These are phyloP conservation scores for Jackrogersella multiformis DNA, from an alignment of 495 filamentous ascomycete genomes.

Conservation along the genomic window DNA sequence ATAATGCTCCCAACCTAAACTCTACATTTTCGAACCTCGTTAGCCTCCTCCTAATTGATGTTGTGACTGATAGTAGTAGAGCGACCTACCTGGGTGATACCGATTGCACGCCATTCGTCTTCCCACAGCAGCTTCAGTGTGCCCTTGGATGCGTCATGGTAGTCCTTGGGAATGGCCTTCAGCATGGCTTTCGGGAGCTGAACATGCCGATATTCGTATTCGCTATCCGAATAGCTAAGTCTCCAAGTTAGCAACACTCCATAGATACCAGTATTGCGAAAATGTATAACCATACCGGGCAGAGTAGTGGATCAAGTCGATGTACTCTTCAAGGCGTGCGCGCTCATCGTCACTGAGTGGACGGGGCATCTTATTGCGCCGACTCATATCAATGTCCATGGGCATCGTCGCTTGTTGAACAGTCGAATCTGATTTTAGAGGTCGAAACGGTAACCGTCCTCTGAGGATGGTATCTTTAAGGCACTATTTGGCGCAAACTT, in stretches of 20 bases:
- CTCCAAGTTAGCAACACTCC: conserved; percentile 24
- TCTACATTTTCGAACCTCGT: conserved; percentile 61
- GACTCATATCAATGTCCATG: conserved; percentile 79
- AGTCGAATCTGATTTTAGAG: not conserved
- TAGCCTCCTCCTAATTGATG: conserved; percentile 21
- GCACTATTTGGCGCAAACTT: not conserved
- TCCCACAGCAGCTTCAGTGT: conserved; percentile 97
- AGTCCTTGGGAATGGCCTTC: conserved; percentile 94
- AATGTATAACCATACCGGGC: conserved; percentile 69
- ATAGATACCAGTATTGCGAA: not conserved
- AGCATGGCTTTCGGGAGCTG: conserved; percentile 98
- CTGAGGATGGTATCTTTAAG: not conserved
- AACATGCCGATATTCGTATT: conserved; percentile 94
- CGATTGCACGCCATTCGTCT: conserved; percentile 95
- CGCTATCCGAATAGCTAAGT: conserved; percentile 81
- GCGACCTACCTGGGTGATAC: conserved; percentile 85
- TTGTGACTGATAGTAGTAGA: not conserved
- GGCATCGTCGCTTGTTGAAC: conserved; percentile 35
- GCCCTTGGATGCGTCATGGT: conserved; percentile 88
- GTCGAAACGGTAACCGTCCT: not conserved
- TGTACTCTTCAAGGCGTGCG: conserved; percentile 85
- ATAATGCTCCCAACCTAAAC: conserved; percentile 98
- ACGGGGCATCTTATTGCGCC: conserved; percentile 86
- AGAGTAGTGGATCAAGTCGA: conserved; percentile 94
- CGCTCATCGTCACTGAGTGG: conserved; percentile 82